Percentiles rank a stretch among this genome's conserved stretches.
These are phyloP conservation scores for Cytospora leucostoma DNA, from an alignment of 2,329 filamentous ascomycete genomes.

Conservation along the genomic window DNA sequence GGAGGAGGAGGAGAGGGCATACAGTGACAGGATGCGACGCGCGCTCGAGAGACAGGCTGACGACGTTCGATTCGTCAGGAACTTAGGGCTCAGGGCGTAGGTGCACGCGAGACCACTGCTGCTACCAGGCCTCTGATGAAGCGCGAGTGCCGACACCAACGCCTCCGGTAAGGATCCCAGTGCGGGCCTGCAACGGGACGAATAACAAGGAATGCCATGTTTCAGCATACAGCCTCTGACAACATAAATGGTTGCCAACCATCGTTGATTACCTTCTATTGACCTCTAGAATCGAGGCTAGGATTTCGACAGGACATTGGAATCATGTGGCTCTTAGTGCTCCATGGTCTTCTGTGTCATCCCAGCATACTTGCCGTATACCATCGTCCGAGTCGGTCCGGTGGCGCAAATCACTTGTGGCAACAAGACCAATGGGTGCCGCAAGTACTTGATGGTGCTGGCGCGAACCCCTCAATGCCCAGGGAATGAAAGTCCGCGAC, in stretches of 20 bases:
- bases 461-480: neutral
- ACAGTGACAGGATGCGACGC: constrained; percentile 70
- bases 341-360: constrained; percentile 1
- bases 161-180: neutral
- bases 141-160: neutral
- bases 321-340: constrained; percentile 6
- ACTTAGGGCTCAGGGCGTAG: constrained; percentile 54
- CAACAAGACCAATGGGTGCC: constrained; percentile 10
- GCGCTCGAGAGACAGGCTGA: constrained; percentile 77
- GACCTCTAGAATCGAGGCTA: constrained; percentile 1
- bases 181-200: neutral
- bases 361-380: constrained; percentile 1
- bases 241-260: neutral
- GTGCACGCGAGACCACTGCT: neutral
- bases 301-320: neutral
- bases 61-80: constrained; percentile 73
- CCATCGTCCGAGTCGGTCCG: neutral
- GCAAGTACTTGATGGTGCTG: constrained; percentile 2
- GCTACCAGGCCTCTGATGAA: neutral
- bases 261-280: constrained; percentile 13
- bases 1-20: constrained; percentile 59
- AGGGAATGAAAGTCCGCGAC: constrained; percentile 8
- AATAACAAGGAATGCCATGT: constrained; percentile 1
- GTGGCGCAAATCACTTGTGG: constrained; percentile 15
- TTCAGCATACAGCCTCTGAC: constrained; percentile 11